These are phyloP conservation scores for Cyclotella sp. DNA, from an alignment of 108 stramenopile genomes.

Conservation along the genomic window DNA sequence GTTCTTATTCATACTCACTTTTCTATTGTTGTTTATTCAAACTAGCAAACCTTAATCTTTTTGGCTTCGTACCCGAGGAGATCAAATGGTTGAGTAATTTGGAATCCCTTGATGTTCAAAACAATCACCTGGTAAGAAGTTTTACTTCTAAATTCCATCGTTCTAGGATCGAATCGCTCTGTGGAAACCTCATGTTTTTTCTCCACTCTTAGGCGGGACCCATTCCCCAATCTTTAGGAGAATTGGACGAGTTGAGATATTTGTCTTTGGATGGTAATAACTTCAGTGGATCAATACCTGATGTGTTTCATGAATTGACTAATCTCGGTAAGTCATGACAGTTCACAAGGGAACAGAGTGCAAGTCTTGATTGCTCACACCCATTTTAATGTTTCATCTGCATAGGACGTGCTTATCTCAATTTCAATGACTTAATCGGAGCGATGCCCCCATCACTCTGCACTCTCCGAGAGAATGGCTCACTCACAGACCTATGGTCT, in stretches of 20 bases:
- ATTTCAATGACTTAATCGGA: conserved; percentile 49
- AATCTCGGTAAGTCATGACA: conserved; percentile 27
- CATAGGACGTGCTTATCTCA: conserved; percentile 40
- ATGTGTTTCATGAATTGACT: conserved; percentile 30
- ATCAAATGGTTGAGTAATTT: conserved; percentile 47
- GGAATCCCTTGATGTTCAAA: conserved; percentile 47
- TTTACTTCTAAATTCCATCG: background rate
- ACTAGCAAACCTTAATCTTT: conserved; percentile 37
- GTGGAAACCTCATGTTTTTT: background rate
- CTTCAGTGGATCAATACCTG: conserved; percentile 44
- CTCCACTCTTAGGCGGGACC: conserved; percentile 17
- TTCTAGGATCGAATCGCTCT: background rate
- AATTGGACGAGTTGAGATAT: conserved; percentile 41
- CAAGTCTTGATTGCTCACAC: background rate
- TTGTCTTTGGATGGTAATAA: conserved; percentile 51
- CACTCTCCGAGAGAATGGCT: conserved; percentile 31
- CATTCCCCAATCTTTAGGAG: conserved; percentile 40
- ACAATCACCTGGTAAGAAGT: conserved; percentile 42
- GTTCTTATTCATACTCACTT: background rate
- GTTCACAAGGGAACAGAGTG: background rate
- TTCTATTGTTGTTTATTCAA: background rate
- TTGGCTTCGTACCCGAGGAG: conserved; percentile 52
- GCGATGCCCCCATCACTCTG: conserved; percentile 49
- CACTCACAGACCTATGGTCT: conserved; percentile 45
- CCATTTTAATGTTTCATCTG: background rate